phyloP scores from a whole-genome alignment of 2,329 filamentous ascomycete genomes.

The Fusarium secorum region DNA sequence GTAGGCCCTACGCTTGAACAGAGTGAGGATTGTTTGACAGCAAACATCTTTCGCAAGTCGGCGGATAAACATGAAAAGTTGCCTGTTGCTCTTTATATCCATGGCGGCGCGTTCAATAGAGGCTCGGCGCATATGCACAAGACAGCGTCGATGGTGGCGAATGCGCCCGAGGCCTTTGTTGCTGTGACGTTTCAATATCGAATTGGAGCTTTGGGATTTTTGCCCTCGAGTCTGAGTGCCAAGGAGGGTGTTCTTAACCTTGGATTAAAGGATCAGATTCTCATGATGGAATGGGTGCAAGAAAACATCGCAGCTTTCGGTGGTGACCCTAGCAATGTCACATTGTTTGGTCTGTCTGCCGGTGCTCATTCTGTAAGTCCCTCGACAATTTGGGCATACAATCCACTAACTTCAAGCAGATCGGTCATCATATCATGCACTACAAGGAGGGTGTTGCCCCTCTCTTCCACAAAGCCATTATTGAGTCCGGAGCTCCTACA shows the following conservation, averaged over 20 bases:
- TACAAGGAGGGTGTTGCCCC: conserved; percentile 52
- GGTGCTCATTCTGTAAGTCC: conserved; percentile 58
- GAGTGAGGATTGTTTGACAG: conserved; percentile 63
- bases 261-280: conserved; percentile 61
- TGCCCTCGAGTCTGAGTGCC: conserved; percentile 61
- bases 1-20: conserved; percentile 40
- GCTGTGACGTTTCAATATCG: conserved; percentile 60
- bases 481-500: conserved; percentile 64
- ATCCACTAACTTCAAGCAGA: conserved; percentile 48
- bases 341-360: conserved; percentile 49
- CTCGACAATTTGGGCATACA: rapidly evolving
- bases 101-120: conserved; percentile 57
- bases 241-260: conserved; percentile 61
- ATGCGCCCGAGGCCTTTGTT: conserved; percentile 58
- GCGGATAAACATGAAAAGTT: conserved; percentile 35
- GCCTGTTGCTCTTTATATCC: conserved; percentile 64
- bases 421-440: conserved; percentile 72
- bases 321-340: conserved; percentile 58
- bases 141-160: conserved; percentile 68
- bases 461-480: conserved; percentile 61
- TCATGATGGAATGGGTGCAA: conserved; percentile 61
- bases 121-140: conserved; percentile 62
- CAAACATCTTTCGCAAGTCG: conserved; percentile 59
- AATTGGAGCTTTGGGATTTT: conserved; percentile 66
- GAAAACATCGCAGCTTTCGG: conserved; percentile 63